Conservation (phyloP, 345 rosid species). For the Toxicodendron radicans region DNA sequence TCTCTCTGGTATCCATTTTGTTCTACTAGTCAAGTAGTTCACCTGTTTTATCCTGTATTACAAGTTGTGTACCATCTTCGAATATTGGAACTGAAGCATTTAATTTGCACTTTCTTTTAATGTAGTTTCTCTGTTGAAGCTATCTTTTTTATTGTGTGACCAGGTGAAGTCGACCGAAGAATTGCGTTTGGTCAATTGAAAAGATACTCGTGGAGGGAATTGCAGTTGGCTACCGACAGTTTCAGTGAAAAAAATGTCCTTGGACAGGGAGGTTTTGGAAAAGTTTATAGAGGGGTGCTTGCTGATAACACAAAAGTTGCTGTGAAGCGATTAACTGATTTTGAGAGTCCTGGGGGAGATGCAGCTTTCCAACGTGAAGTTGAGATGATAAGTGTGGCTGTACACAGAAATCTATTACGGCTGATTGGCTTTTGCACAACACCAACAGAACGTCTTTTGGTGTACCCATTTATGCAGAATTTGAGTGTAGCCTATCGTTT, state of each 20-base stretch:
- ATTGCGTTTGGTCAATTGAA: constrained; percentile 92
- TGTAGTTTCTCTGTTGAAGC: constrained; percentile 6
- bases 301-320: constrained; percentile 78
- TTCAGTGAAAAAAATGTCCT: constrained; percentile 85
- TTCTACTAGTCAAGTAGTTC: too few relatives aligned
- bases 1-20: background rate
- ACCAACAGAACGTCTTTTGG: constrained; percentile 86
- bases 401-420: constrained; percentile 82
- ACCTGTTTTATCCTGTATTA: too few relatives aligned
- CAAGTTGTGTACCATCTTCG: background rate
- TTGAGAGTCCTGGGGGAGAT: constrained; percentile 92
- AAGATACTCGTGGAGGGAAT: constrained; percentile 92
- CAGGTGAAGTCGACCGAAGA: constrained; percentile 95
- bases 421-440: constrained; percentile 96
- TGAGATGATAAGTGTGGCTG: constrained; percentile 98
- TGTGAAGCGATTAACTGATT: constrained; percentile 90
- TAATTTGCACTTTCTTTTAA: background rate
- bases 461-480: constrained; percentile 94
- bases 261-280: constrained; percentile 97
- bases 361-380: constrained; percentile 96
- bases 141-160: constrained; percentile 17
- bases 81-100: background rate
- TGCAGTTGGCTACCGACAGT: constrained; percentile 84
- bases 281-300: constrained; percentile 91
- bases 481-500: constrained; percentile 87